Evolutionary conservation across 306 rosid species (phyloP), one percentile per base, ranked within the genome.

Genomic region (Urtica urens): DNA sequence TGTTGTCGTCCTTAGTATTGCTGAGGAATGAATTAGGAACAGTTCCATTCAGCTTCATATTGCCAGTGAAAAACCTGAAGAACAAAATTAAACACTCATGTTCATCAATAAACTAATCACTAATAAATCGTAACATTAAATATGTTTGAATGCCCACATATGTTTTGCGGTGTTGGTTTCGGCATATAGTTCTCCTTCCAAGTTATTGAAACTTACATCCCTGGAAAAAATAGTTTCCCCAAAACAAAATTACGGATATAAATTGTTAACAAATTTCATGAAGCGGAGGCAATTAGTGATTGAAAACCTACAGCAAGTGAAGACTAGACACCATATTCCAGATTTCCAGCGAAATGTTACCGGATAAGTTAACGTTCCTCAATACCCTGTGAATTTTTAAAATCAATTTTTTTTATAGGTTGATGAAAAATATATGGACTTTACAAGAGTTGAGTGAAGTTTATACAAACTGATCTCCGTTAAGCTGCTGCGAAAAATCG

Each of bases 311-410:
- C 96, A 87, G 20, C 85, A 67, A 64, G 23, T 25, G 33, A 58
- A 80, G 53, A 0, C 0, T 6, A 58, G 53, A 7, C 13, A 43
- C 46, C 70, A 67, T 46, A 9, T 51, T 57, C 96, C 82, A 80
- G 65, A 78, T 48, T 56, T 73, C 72, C 22, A 66, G 31, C n/a
- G 94, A 85, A 49, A 83, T 66, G 60, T 61, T 60, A 58, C 93
- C 94, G 6, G 65, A 56, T 62, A 87, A 71, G 52, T 83, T 76
- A 59, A 93, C 76, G 24, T 67, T 83, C 62, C 96, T 87, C 62
- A 87, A 62, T 58, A 80, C 60, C 85, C 96, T 83, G 54, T 22
- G 57, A n/a, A 48, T 55, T 37, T 19, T 18, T 34, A 12, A 10
- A 5, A 0, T 51, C 13, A 7, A 34, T 14, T 22, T 3, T 14